phyloP scores from a whole-genome alignment of 192 early-diverging fungal species.

The Allomyces javanicus region DNA sequence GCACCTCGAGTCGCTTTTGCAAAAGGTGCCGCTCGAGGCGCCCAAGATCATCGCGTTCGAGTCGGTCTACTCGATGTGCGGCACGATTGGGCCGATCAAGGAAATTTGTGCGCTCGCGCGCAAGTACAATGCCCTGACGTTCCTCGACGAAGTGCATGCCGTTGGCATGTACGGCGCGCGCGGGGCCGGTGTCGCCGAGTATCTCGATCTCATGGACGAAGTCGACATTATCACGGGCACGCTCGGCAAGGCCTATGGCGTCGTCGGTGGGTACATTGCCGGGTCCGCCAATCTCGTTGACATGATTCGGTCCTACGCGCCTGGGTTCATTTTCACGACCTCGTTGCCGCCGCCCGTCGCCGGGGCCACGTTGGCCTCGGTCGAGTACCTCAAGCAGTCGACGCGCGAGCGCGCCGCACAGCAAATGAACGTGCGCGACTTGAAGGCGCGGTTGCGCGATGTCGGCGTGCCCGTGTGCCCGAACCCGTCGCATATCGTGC shows the following conservation, averaged over 20 bases:
- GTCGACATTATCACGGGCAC: conserved; percentile 93
- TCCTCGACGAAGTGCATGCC: conserved; percentile 94
- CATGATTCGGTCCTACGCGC: conserved; percentile 92
- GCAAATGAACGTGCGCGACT: conserved; percentile 73
- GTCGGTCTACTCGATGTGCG: conserved; percentile 94
- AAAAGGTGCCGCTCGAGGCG: conserved; percentile 53
- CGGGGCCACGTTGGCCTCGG: conserved; percentile 74
- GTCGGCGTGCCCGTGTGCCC: conserved; percentile 90
- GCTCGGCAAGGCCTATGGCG: conserved; percentile 90
- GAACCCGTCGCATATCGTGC: conserved; percentile 98
- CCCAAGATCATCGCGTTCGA: conserved; percentile 95
- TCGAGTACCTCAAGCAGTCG: conserved; percentile 77
- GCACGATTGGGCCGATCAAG: conserved; percentile 77
- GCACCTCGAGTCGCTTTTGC: conserved; percentile 68
- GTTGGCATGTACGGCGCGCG: conserved; percentile 95
- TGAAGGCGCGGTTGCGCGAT: conserved; percentile 60
- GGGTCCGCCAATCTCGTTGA: conserved; percentile 71
- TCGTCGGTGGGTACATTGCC: conserved; percentile 94
- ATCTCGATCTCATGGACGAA: conserved; percentile 71
- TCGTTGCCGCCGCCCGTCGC: conserved; percentile 86
- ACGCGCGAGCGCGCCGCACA: conserved; percentile 70
- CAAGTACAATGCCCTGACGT: conserved; percentile 92
- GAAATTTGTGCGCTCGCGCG: conserved; percentile 73
- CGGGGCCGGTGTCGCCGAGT: conserved; percentile 86
- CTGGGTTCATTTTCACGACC: conserved; percentile 98